Base-by-base conservation (phyloP, 805 yeast genomes). In the Wickerhamomyces rabaulensis region DNA sequence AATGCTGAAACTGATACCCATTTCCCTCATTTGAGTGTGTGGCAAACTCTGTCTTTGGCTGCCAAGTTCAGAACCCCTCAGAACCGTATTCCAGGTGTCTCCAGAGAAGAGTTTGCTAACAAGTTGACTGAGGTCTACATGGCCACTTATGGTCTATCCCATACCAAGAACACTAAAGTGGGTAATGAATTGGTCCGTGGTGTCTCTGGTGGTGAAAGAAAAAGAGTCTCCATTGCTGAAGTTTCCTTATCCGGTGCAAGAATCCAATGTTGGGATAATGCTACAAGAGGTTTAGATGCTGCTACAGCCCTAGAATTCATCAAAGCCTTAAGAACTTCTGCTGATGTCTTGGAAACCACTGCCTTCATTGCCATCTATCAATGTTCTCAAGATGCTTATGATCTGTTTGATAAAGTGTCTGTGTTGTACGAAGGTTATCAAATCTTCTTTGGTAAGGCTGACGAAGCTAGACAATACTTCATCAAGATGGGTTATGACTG, bases 121-220 rank as follows among this genome's bases (percentile, higher is more conserved):
- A 76, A 75, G 52, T 57, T 75, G 61, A 69, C 80, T 8, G 75
- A 73, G 17, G 79, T 78, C 9, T 66, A 65, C 46, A 73, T 75
- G 79, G 80, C 78, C 17, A 74, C 78, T 37, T 76, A 73, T 53
- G 78, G 78, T 44, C 53, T 68, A 39, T 54, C 62, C 9, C 87
- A 83, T 58, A 80, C 86, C 13, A 71, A 74, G 53, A 69, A 80
- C 59, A 82, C 88, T 25, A 71, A 78, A 46, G 87, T 82, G 41
- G 88, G 89, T 59, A 75, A 78, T 54, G 85, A 82, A 51, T 72
- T 74, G 41, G 78, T 81, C 26, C 73, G 87, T 61, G 89, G 89
- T 65, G 80, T 83, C 40, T 81, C 87, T 25, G 89, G 88, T 62
- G 89, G 88, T 68, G 86, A 82, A 65, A 69, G 88, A 55, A 82